Evolutionary conservation across 108 stramenopile species (phyloP), one percentile per base, ranked within the genome.

Genomic region (Skeletonema grethae): DNA sequence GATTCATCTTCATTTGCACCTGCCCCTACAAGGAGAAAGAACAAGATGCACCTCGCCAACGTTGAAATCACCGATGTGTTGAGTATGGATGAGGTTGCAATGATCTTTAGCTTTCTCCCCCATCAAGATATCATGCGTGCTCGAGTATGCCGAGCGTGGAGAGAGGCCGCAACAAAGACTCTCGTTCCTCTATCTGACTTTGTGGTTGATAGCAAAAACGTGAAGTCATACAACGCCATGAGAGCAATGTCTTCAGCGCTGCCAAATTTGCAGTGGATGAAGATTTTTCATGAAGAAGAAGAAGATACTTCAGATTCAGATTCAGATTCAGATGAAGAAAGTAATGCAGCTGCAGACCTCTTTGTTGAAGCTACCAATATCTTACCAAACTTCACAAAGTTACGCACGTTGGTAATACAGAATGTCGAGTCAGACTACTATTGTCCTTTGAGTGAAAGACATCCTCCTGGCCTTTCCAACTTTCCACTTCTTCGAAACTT

Each of bases 131-230:
- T 68, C 13, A 1, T 69, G 30, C 22, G 50, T 53, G 32, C 20
- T 25, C 28, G 28, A 7, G 67, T 69, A 12, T 63, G 67, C 16
- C 12, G 1, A 6, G 7, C 15, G 8, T 56, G 43, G 48, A 69
- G 16, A 30, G 67, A 69, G 5, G 67, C 67, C 11, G 43, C 67
- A 24, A 69, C 0, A 6, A 24, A 22, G 24, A 69, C 67, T 13
- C 10, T 56, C 22, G 67, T 69, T 31, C 65, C 65, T 1, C 57
- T 11, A 7, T 1, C 10, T 57, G 56, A 66, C 1, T 53, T 53
- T 9, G 2, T 0, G 6, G 22, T 53, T 7, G 22, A 53, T 53
- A 53, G 50, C 50, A 11, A 11, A 7, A 34, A 3, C 32, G 16
- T 48, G 50, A 22, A 8, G 22, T 4, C 15, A 7, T 20, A 22